Evolutionary conservation across 495 filamentous ascomycete species (phyloP), one percentile per base, ranked within the genome.

Genomic region (Penicillium macrosclerotiorum): DNA sequence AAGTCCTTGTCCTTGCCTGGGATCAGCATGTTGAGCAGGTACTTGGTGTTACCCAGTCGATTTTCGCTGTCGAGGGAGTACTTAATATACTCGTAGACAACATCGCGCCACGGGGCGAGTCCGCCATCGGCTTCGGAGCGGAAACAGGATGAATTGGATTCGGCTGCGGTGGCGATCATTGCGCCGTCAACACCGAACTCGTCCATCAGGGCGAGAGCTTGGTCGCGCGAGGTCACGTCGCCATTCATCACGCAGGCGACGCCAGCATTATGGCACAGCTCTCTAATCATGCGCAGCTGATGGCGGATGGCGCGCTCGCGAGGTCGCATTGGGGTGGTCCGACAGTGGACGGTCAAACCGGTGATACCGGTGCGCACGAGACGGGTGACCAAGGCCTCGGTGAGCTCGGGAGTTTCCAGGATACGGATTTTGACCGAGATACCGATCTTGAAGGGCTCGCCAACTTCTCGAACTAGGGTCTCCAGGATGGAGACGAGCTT

Each of bases 351-450:
- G 0, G 94, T 96, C 53, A 98, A 62, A 2, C 90, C 89, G 2
- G 85, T 90, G 54, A 98, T 96, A 0, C 94, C 93, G 1, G 93
- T 97, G 7, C 64, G 71, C 33, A 85, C 83, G 2, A 98, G 77
- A 42, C 79, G 74, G 17, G 78, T 74, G 23, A 98, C 93, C 25
- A 97, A 69, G 1, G 60, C 65, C 45, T 86, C 79, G 2, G 93
- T 97, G 52, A 79, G 57, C 46, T 82, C 81, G 0, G 82, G 72
- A 3, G 82, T 87, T 42, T 90, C 86, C 0, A 98, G 76, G 25
- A 98, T 73, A 11, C 94, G 81, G 31, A 98, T 97, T 72, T 97
- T 98, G 25, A 97, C 93, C 31, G 85, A 90, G 51, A 97, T 89
- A 5, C 92, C 91, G 56, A 97, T 89, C 41, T 89, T 77, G 60